Conservation (phyloP, 2,329 filamentous ascomycete genomes). For the Trichoderma lentiforme region DNA sequence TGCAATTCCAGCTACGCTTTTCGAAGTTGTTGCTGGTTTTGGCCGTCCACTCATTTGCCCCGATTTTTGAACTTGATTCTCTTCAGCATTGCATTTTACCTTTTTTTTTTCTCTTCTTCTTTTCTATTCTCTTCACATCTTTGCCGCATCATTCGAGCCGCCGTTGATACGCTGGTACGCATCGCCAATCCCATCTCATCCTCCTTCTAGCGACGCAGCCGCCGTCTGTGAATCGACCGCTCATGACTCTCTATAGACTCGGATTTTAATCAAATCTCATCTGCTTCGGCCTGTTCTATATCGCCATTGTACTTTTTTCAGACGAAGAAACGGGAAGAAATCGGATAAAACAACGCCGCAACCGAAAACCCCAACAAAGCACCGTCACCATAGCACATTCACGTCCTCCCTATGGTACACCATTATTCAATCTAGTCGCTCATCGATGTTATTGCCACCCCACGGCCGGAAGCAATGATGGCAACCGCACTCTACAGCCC, state of each 20-base stretch:
- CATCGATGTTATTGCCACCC: conserved; percentile 46
- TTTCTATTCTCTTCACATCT: conserved; percentile 2
- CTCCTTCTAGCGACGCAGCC: neutral
- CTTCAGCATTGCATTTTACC: conserved; percentile 22
- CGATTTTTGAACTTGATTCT: conserved; percentile 29
- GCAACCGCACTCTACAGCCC: conserved; percentile 39
- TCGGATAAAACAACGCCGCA: neutral
- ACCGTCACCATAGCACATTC: neutral
- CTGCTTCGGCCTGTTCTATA: conserved; percentile 19
- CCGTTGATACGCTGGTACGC: conserved; percentile 16
- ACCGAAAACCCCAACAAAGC: neutral
- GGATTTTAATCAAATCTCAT: conserved; percentile 19
- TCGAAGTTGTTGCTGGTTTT: conserved; percentile 55
- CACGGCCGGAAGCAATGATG: conserved; percentile 45
- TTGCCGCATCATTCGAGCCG: conserved; percentile 11
- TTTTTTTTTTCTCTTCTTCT: neutral
- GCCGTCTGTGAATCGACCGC: neutral
- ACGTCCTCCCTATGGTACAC: conserved; percentile 38
- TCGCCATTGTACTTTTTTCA: neutral
- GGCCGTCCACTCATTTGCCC: conserved; percentile 56
- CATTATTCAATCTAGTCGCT: conserved; percentile 35
- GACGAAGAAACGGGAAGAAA: neutral
- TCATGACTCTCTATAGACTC: conserved; percentile 16
- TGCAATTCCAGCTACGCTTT: conserved; percentile 56
- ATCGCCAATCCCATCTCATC: neutral